A percentile compares a stretch with the other conserved stretches of the same genome.
phyloP scores from a whole-genome alignment of 345 rosid genomes.

The Toxicodendron radicans region DNA sequence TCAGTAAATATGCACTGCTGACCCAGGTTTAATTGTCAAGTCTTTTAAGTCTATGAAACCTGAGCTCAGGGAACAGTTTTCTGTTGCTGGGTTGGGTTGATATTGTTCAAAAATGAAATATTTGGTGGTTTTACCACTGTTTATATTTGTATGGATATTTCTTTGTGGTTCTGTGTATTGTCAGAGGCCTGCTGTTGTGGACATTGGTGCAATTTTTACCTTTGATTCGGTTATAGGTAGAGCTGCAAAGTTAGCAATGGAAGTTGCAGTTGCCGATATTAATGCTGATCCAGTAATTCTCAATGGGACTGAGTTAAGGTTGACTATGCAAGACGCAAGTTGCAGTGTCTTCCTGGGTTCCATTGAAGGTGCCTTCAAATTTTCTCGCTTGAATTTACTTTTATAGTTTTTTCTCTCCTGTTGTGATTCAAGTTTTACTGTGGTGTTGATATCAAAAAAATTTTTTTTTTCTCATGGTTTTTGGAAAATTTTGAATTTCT shows the following conservation, averaged over 20 bases:
- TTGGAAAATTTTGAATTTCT: not conserved
- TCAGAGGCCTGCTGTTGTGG: constrained; percentile 50
- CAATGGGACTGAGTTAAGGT: constrained; percentile 46
- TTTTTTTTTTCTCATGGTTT: not conserved
- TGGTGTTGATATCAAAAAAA: not conserved
- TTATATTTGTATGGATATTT: constrained; percentile 22
- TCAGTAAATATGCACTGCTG: not conserved
- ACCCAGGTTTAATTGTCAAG: not conserved
- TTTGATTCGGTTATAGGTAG: constrained; percentile 77
- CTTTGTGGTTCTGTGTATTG: constrained; percentile 25
- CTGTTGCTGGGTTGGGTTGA: constrained; percentile 16
- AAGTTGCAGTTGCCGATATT: constrained; percentile 63
- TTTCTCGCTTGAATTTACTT: not conserved
- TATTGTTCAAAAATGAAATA: constrained; percentile 11
- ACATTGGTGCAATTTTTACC: constrained; percentile 68
- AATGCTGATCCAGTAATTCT: constrained; percentile 54
- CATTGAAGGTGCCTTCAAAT: constrained; percentile 46
- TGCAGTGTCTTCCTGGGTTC: constrained; percentile 76
- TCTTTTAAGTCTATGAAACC: not conserved
- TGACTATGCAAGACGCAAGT: constrained; percentile 46
- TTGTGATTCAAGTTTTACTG: not conserved
- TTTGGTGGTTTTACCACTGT: not conserved
- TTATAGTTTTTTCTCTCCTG: not conserved
- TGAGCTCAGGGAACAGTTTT: not conserved
- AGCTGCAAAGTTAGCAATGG: constrained; percentile 71